phyloP scores from a whole-genome alignment of 2,329 filamentous ascomycete genomes.

The Pleomassaria siparia region DNA sequence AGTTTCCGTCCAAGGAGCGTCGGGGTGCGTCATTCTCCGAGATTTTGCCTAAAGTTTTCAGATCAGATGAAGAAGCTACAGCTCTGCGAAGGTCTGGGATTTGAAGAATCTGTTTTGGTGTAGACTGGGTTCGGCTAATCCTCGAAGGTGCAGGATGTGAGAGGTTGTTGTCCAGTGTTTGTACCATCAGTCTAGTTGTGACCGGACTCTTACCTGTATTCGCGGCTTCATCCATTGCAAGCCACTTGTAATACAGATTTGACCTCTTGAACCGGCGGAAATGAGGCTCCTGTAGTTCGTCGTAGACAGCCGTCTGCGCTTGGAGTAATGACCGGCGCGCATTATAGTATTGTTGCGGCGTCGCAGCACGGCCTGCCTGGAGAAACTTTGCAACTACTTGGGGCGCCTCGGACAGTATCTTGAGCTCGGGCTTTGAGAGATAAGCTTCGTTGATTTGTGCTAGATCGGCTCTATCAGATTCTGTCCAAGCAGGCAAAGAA shows the following conservation, averaged over 20 bases:
- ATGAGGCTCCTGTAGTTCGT: slow-evolving; percentile 78
- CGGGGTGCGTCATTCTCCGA: slow-evolving; percentile 54
- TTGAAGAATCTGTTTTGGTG: slow-evolving; percentile 40
- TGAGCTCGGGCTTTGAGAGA: slow-evolving; percentile 77
- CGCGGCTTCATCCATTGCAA: slow-evolving; percentile 76
- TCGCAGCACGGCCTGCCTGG: slow-evolving; percentile 73
- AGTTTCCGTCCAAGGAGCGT: slow-evolving; percentile 70
- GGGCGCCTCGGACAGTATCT: slow-evolving; percentile 70
- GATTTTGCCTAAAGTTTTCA: slow-evolving; percentile 51
- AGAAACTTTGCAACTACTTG: slow-evolving; percentile 76
- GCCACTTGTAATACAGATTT: slow-evolving; percentile 93
- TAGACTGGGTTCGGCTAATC: slow-evolving; percentile 52
- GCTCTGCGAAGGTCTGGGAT: slow-evolving; percentile 59
- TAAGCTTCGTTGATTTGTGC: slow-evolving; percentile 92
- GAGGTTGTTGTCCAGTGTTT: slow-evolving; percentile 28
- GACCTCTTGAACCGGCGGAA: slow-evolving; percentile 88
- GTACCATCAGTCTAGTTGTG: slow-evolving; percentile 28
- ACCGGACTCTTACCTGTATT: slow-evolving; percentile 32
- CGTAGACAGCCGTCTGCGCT: slow-evolving; percentile 79
- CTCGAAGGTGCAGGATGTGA: slow-evolving; percentile 33
- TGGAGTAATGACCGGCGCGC: slow-evolving; percentile 80
- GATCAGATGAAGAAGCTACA: slow-evolving; percentile 62
- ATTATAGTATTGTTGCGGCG: slow-evolving; percentile 76
- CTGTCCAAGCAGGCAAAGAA: slow-evolving; percentile 66
- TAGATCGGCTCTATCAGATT: slow-evolving; percentile 83